Conservation (phyloP, 768 basidiomycete species). For the Multifurca ochricompacta region DNA sequence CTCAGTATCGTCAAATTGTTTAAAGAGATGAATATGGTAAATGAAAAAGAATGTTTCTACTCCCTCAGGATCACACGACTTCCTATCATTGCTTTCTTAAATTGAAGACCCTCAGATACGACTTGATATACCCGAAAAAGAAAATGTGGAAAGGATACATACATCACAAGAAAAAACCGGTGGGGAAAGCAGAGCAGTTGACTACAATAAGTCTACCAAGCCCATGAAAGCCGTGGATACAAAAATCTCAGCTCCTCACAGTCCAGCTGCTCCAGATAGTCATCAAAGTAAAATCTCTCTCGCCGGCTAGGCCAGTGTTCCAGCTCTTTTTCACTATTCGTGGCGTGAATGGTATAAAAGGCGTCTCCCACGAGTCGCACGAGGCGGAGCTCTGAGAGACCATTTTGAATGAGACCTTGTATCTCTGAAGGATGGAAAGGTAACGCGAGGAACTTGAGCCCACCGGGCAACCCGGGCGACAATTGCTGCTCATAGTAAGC, state of each 20-base stretch:
- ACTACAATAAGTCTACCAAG: slow-evolving; percentile 6
- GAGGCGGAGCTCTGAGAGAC: slow-evolving; percentile 9
- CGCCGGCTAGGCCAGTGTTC: slow-evolving; percentile 11
- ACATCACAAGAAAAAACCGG: no score
- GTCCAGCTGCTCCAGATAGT: slow-evolving; percentile 13
- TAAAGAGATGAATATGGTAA: no score
- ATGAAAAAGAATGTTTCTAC: no score
- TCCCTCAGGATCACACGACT: no score
- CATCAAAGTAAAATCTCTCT: slow-evolving; percentile 11
- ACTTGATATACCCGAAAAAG: no score
- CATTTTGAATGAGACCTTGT: background rate
- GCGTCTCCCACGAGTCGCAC: background rate
- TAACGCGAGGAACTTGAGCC: slow-evolving; percentile 26
- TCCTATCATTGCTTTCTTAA: no score
- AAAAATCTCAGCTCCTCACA: slow-evolving; percentile 8
- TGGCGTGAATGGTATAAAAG: slow-evolving; percentile 5
- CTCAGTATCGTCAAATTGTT: no score
- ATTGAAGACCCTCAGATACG: no score
- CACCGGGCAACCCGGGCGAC: slow-evolving; percentile 15
- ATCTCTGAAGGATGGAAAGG: slow-evolving; percentile 2
- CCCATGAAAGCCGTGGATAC: slow-evolving; percentile 4
- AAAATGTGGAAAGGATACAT: no score
- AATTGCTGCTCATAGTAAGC: slow-evolving; percentile 22
- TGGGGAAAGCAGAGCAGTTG: no score
- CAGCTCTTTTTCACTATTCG: background rate